Base-by-base conservation (phyloP, 2,329 filamentous ascomycete genomes). In the Fusarium vanettenii region DNA sequence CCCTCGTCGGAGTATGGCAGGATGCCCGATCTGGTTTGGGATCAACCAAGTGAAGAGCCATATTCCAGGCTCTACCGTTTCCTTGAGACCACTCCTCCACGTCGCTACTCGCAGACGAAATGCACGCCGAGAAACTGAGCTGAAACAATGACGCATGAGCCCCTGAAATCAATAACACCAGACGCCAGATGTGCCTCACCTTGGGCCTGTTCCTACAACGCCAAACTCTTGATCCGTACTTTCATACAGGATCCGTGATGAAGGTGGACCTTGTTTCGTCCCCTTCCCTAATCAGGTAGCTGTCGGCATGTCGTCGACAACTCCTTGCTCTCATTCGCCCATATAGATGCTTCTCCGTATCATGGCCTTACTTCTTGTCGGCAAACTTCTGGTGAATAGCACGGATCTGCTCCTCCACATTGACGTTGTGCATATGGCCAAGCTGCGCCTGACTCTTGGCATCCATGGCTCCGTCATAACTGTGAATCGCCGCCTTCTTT, bases 381-480 rank as follows among this genome's bases (percentile, higher is more conserved):
- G 81, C 82, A 80, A 89, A 90, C 74, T 86, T 88, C 74, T 90
- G 86, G 70, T 90, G 88, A 45, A 90, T 90, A 5, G 87, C 87
- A 16, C 92, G 88, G 73, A 97, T 94, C 85, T 97, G 95, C 82
- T 97, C 95, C 81, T 97, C 93, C 41, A 97, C 92, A 80, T 95
- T 96, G 82, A 93, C 90, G 64, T 86, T 89, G 80, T 92, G 90
- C 84, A 92, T 88, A 77, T 91, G 89, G 73, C 80, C 88, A 80
- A 85, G 89, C 43, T 89, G 87, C 4, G 85, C 83, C 71, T 86
- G 85, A 70, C 80, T 89, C 76, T 91, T 89, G 69, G 86, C 88
- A 64, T 93, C 90, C 22, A 89, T 87, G 74, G 89, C 89, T 39
- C 90, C 92, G 80, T 94, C 93, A 79, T 92, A 92, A 64, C 89